phyloP scores from a whole-genome alignment of 1,284 basidiomycete genomes.

The Coniferiporia sulphurascens region DNA sequence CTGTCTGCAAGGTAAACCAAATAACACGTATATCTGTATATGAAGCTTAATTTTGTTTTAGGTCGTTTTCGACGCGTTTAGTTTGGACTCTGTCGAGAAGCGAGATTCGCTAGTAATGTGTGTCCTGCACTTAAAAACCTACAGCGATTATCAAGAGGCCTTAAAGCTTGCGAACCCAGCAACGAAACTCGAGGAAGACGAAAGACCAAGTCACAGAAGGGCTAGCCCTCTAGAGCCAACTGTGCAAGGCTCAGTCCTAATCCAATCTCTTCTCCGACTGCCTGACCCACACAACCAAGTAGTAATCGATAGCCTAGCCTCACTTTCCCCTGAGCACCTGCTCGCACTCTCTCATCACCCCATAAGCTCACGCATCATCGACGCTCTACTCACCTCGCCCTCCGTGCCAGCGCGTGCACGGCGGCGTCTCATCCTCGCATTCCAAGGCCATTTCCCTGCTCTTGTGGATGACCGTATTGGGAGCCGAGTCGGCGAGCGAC shows the following conservation, averaged over 20 bases:
- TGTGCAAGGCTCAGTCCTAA: conserved; percentile 80
- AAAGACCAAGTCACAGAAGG: not conserved
- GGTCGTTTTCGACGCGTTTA: conserved; percentile 61
- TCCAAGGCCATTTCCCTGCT: conserved; percentile 72
- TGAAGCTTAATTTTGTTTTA: conserved; percentile 26
- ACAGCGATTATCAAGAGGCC: conserved; percentile 27
- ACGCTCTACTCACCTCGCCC: conserved; percentile 68
- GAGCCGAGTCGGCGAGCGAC: conserved; percentile 81
- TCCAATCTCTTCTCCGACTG: conserved; percentile 77
- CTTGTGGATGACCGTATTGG: conserved; percentile 87
- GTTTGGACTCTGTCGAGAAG: conserved; percentile 39
- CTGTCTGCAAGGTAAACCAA: conserved; percentile 29
- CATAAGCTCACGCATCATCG: conserved; percentile 78
- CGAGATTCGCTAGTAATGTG: conserved; percentile 41
- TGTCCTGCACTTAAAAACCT: conserved; percentile 42
- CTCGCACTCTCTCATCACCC: conserved; percentile 67
- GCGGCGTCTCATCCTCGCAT: conserved; percentile 64
- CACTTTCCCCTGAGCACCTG: conserved; percentile 50
- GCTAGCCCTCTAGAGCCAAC: conserved; percentile 43
- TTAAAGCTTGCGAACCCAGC: not conserved
- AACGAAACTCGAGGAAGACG: conserved; percentile 33
- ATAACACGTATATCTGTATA: not conserved
- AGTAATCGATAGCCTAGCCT: conserved; percentile 54
- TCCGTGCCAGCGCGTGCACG: conserved; percentile 64
- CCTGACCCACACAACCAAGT: conserved; percentile 58